Base-by-base conservation (phyloP, 2,329 filamentous ascomycete genomes). In the Xylaria digitata region DNA sequence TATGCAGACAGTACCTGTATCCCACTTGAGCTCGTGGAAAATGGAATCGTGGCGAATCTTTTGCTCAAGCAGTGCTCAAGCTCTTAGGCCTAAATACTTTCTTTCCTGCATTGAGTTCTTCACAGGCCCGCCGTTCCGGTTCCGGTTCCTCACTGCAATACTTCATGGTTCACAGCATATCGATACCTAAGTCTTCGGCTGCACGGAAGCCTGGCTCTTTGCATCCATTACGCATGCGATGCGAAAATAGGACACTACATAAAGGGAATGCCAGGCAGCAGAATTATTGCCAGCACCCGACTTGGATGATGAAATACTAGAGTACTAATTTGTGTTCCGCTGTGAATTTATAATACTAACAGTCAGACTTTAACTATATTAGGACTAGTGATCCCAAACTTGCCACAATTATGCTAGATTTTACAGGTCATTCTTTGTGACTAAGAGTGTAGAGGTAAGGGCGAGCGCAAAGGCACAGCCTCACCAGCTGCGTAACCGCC, bases 401-500 rank as follows among this genome's bases (percentile, higher is more conserved):
- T 11, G 53, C 53, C 53, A 55, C 15, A 30, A 37, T 43, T 43
- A 45, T 11, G 21, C 13, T 9, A 15, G 37, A 40, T 40, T 1
- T 15, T 2, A 15, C 11, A 40, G 9, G 13, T 40, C 9, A 40
- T 40, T 2, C 2, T 40, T 40, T 61, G 43, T 32, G 55, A 45
- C 37, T 54, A 56, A 49, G 7, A 26, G 3, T 26, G 5, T 26
- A 50, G 48, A 15, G 54, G 26, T 7, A 40, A 50, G 34, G n/a
- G 17, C 11, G 42, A 34, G 13, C 21, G 2, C 50, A 23, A 19
- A 21, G 13, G 56, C 67, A 69, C 67, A 66, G 67, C 67, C 67
- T 66, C 63, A 54, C 13, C n/a, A 55, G 54, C 26, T 63, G 19
- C 67, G 65, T 65, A 65, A 67, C 52, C 55, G 42, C 54, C 40